Base-by-base conservation (phyloP, 2,329 filamentous ascomycete species). In the Ceratocystis cacaofunesta region DNA sequence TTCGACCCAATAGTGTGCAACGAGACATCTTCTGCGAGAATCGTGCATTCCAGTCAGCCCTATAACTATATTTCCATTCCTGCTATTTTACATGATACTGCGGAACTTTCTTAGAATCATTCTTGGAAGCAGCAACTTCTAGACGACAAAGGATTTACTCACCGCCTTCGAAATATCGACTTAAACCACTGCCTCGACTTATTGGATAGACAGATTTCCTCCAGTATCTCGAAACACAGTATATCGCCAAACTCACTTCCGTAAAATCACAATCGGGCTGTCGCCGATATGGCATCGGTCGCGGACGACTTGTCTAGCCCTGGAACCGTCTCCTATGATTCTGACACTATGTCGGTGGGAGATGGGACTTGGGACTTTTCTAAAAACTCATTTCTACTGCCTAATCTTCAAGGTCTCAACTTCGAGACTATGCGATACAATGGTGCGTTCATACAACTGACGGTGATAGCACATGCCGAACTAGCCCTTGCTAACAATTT, bases 341-440 rank as follows among this genome's bases (percentile, higher is more conserved):
- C 87, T 63, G 80, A 85, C 71, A 89, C 85, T n/a, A 79, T 92
- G 80, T 80, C 78, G 65, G 88, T 92, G 17, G 89, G 89, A 68
- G 89, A 92, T 73, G 89, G 89, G 25, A 92, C 89, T 43, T 94
- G 89, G 89, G 87, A 92, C 71, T 86, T 87, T 66, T 79, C 81
- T 67, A 86, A 86, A 72, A 90, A 92, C 72, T 85, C 82, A 19
- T 94, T 92, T 73, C 77, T 94, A 64, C 76, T 94, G 63, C 89
- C 89, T 44, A 91, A 91, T 71, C 77, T 94, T 58, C 79, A 86
- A 70, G 88, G 88, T 7, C 75, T 90, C 69, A 89, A 91, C 72
- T 89, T 90, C 73, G 87, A 86, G 62, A 92, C 89, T 5, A 92
- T 89, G 85, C 85, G 82, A 73, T 91, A 90, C 76, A 94, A 94